Percentiles rank a stretch among this genome's conserved stretches.
Evolutionary conservation across 2,329 filamentous ascomycete genomes (phyloP).

Genomic region (Parastagonospora avenae): DNA sequence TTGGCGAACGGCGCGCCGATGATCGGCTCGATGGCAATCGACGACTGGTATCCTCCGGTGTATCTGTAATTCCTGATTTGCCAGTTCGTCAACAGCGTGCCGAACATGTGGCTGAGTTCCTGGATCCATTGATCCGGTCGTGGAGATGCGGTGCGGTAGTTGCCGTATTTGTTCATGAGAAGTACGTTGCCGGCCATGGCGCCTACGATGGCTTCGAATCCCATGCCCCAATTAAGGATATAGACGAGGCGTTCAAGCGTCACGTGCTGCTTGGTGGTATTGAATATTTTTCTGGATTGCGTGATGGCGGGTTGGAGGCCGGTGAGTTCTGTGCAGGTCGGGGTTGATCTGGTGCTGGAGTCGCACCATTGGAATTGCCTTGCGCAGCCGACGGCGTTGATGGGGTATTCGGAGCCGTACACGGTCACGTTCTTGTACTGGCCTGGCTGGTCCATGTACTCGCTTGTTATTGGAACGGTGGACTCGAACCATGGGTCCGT

Average conservation of each 20-base stretch:
- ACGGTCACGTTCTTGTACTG: background rate
- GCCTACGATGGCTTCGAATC: background rate
- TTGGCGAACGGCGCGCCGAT: background rate
- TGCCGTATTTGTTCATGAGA: background rate
- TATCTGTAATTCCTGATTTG: slow-evolving; percentile 1
- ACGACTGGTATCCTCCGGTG: background rate
- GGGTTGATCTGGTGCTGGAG: background rate
- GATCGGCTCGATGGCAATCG: background rate
- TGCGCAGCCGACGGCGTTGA: background rate
- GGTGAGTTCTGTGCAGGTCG: background rate
- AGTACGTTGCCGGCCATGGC: background rate
- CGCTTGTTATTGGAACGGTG: background rate
- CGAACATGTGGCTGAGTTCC: slow-evolving; percentile 1
- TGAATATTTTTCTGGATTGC: background rate
- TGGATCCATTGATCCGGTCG: background rate
- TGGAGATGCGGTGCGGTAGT: background rate
- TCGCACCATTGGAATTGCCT: slow-evolving; percentile 1
- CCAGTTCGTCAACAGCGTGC: background rate
- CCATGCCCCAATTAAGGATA: background rate
- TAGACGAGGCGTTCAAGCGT: background rate
- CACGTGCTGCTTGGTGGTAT: background rate
- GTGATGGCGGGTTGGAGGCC: background rate
- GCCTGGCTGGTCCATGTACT: background rate
- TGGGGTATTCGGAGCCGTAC: background rate
- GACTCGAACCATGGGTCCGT: slow-evolving; percentile 1